A percentile compares a stretch with the other conserved stretches of the same genome.
These are phyloP conservation scores for Hypomontagnella monticulosa DNA, from an alignment of 495 filamentous ascomycete species.

Conservation along the genomic window DNA sequence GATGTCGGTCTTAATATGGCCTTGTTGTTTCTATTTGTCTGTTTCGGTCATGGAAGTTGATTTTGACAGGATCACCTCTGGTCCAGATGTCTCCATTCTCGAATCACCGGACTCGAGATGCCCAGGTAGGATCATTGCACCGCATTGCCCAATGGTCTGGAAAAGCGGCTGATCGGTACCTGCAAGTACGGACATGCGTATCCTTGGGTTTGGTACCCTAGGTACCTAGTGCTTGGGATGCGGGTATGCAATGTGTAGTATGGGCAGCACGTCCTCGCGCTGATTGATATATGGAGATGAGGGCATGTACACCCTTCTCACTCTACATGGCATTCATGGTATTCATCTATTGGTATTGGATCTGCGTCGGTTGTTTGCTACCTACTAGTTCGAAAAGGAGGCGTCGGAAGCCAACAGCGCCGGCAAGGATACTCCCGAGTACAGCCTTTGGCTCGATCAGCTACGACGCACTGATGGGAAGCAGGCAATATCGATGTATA, in stretches of 20 bases:
- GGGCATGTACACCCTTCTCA: neutral
- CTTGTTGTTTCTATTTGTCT: neutral
- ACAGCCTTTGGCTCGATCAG: neutral
- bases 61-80: slow-evolving; percentile 22
- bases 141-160: slow-evolving; percentile 29
- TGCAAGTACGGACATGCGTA: slow-evolving; percentile 35
- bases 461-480: neutral
- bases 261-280: slow-evolving; percentile 27
- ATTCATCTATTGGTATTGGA: too few species aligned
- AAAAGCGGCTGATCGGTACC: slow-evolving; percentile 35
- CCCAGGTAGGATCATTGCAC: slow-evolving; percentile 21
- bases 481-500: neutral
- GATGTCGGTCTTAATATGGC: slow-evolving; percentile 11
- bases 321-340: too few species aligned
- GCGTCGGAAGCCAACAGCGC: slow-evolving; percentile 9
- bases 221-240: slow-evolving; percentile 37
- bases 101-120: slow-evolving; percentile 21
- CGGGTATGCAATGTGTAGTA: slow-evolving; percentile 45
- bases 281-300: slow-evolving; percentile 19
- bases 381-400: slow-evolving; percentile 21
- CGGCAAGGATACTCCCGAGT: slow-evolving; percentile 1
- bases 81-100: slow-evolving; percentile 21
- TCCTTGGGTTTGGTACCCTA: slow-evolving; percentile 32
- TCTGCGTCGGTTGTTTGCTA: slow-evolving; percentile 25
- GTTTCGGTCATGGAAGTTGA: neutral